Evolutionary conservation across 192 early-diverging fungal species (phyloP).

Genomic region (Entophlyctis helioformis): DNA sequence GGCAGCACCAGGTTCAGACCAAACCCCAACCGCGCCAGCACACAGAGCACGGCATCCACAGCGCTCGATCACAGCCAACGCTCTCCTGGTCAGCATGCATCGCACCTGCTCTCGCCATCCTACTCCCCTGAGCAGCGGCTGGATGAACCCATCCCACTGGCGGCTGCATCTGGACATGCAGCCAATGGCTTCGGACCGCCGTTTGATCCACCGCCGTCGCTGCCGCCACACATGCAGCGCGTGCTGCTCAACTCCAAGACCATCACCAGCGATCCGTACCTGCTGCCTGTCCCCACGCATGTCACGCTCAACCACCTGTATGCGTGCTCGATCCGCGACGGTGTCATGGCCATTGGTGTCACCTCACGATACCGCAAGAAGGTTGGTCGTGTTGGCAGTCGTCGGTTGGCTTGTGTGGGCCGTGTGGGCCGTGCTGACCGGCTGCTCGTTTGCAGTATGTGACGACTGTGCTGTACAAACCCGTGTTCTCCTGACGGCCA

Average conservation of each 20-base stretch:
- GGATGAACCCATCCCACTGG: constrained; percentile 12
- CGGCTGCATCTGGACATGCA: constrained; percentile 9
- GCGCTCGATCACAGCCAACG: constrained; percentile 2
- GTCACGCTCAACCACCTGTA: constrained; percentile 93
- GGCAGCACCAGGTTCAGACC: too few species aligned
- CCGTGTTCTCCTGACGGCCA: constrained; percentile 24
- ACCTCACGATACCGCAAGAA: constrained; percentile 91
- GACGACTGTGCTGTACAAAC: constrained; percentile 43
- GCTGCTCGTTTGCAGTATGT: constrained; percentile 23
- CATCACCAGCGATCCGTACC: constrained; percentile 54
- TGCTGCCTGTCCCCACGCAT: constrained; percentile 81
- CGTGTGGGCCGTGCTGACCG: constrained; percentile 1
- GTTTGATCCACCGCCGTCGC: constrained; percentile 57
- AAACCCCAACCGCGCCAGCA: too few species aligned
- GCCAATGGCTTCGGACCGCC: constrained; percentile 21
- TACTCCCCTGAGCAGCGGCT: background rate
- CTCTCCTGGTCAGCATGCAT: background rate
- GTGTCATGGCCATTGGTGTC: constrained; percentile 85
- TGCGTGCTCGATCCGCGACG: constrained; percentile 88
- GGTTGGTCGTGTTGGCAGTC: constrained; percentile 16
- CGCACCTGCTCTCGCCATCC: background rate
- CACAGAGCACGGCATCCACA: too few species aligned
- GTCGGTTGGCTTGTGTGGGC: background rate
- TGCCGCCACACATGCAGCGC: constrained; percentile 88
- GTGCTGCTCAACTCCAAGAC: constrained; percentile 76